A percentile compares a stretch with the other conserved stretches of the same genome.
phyloP scores from a whole-genome alignment of 108 stramenopile genomes.

The Bacterosira constricta region DNA sequence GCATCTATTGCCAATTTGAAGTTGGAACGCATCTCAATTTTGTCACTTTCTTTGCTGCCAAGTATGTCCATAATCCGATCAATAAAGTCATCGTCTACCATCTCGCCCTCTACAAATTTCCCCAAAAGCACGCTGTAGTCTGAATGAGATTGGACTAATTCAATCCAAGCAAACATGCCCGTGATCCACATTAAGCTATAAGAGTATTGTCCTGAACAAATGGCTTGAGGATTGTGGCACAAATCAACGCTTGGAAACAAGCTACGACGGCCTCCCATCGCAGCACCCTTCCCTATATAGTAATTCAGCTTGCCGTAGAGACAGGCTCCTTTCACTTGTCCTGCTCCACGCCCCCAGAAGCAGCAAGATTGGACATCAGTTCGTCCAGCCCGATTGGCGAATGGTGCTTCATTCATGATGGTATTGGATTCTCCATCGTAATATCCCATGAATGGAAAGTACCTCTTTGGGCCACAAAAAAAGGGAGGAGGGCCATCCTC shows the following conservation, averaged over 20 bases:
- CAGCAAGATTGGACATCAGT: constrained; percentile 27
- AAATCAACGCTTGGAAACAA: constrained; percentile 36
- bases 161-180: constrained; percentile 46
- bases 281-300: constrained; percentile 17
- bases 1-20: background rate
- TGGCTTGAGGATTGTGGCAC: constrained; percentile 30
- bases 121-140: background rate
- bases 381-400: constrained; percentile 13
- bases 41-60: background rate
- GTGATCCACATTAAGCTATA: constrained; percentile 43
- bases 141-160: background rate
- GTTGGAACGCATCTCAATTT: background rate
- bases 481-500: constrained; percentile 33
- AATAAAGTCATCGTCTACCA: background rate
- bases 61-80: background rate
- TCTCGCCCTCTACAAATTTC: background rate
- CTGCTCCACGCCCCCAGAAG: constrained; percentile 36
- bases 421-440: constrained; percentile 4
- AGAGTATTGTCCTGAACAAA: constrained; percentile 31
- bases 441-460: constrained; percentile 27
- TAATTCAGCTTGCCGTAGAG: constrained; percentile 41
- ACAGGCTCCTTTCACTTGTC: constrained; percentile 30
- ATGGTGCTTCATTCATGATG: constrained; percentile 17
- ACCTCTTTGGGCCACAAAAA: constrained; percentile 36
- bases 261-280: constrained; percentile 9